Evolutionary conservation across 805 yeast genomes (phyloP), one percentile per base, ranked within the genome.

Genomic region (Saturnispora ahearnii): DNA sequence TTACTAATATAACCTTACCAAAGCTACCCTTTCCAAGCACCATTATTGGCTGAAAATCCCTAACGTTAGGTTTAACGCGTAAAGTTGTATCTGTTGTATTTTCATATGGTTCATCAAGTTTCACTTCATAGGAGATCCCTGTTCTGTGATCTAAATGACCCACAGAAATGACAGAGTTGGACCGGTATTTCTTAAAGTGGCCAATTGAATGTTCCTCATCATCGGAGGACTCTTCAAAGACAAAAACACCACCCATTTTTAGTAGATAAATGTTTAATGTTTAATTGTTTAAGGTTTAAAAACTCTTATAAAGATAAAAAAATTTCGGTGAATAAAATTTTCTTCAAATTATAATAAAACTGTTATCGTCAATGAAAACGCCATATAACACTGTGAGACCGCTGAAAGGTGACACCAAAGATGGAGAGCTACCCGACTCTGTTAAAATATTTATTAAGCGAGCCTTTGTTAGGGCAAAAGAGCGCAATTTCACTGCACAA

Each of bases 21-120:
- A 85, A 88, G 2, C 96, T 88, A 3, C 96, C 96, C 46, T 81
- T 77, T 0, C 96, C 96, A 5, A 88, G 69, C 0, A 87, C 93
- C 56, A 79, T 83, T 6, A 89, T 65, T 2, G 86, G 84, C 57
- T 76, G 80, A 59, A 89, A 88, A 60, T 88, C 95, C n/a, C 60
- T 57, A 24, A 67, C 60, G 0, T 46, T 33, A 2, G 57, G 60
- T 45, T 58, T 59, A 22, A 55, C 54, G 32, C 53, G 53, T 10
- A 40, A 50, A 11, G 22, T 34, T 15, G 13, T 15, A 12, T 10
- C 45, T 22, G 18, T 28, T 7, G 13, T 29, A 13, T 36, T 42
- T 30, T 62, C 64, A 51, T 68, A 75, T 36, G 69, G 62, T 30
- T 65, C 62, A 41, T 70, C 73, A 44, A 78, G 66, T 4, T 68